These are phyloP conservation scores for Climacium dendroides DNA, from an alignment of 225 moss, liverwort and hornwort species.

Conservation along the genomic window DNA sequence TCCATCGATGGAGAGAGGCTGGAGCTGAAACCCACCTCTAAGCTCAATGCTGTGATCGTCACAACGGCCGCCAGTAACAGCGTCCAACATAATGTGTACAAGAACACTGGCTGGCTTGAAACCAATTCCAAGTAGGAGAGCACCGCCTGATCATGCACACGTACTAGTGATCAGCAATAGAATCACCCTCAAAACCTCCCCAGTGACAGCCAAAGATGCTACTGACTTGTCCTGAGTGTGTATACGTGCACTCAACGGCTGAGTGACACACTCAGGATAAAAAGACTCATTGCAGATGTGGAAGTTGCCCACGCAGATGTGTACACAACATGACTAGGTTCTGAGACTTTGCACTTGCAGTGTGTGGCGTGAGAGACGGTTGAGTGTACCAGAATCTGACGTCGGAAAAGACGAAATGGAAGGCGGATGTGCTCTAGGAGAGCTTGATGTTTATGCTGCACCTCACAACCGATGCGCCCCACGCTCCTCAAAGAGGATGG, in stretches of 20 bases:
- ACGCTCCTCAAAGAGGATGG: conserved; percentile 12
- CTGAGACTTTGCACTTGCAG: background rate
- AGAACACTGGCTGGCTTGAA: conserved; percentile 35
- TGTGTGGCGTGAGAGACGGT: background rate
- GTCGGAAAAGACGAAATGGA: conserved; percentile 22
- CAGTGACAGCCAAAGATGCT: background rate
- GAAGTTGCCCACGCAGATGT: background rate
- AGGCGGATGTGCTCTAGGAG: conserved; percentile 26
- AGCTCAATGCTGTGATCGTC: conserved; percentile 43
- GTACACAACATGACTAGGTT: background rate
- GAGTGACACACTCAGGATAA: background rate
- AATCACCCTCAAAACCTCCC: background rate
- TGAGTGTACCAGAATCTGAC: conserved; percentile 19
- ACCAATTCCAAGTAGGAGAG: conserved; percentile 25
- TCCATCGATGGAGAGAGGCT: conserved; percentile 46
- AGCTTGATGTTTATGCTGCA: conserved; percentile 22
- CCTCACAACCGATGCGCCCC: conserved; percentile 11
- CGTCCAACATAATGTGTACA: conserved; percentile 54
- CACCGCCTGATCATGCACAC: conserved; percentile 11
- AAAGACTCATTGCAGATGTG: background rate
- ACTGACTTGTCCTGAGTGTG: too few species aligned
- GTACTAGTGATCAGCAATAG: background rate
- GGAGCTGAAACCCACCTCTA: conserved; percentile 55
- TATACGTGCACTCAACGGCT: too few species aligned
- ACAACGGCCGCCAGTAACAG: conserved; percentile 39